Percentiles rank a stretch among this genome's conserved stretches.
phyloP scores from a whole-genome alignment of 2,329 filamentous ascomycete genomes.

The Endoconidiophora polonica region DNA sequence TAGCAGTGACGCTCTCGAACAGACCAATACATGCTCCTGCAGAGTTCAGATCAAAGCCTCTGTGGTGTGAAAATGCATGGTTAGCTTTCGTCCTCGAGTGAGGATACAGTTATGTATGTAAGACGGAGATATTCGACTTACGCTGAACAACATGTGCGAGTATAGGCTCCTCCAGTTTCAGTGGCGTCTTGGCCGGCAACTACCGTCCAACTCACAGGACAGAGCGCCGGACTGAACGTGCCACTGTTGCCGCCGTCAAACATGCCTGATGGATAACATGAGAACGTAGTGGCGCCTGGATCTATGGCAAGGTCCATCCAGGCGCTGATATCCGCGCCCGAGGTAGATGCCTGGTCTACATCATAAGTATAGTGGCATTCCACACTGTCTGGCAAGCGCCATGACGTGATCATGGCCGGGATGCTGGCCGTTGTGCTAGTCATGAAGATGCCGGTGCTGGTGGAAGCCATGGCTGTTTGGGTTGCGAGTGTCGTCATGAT shows the following conservation, averaged over 20 bases:
- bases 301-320: slow-evolving; percentile 24
- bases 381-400: slow-evolving; percentile 20
- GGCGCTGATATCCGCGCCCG: slow-evolving; percentile 16
- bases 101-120: not conserved
- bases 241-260: slow-evolving; percentile 22
- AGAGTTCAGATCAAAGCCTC: slow-evolving; percentile 21
- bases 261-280: slow-evolving; percentile 27
- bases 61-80: slow-evolving; percentile 12
- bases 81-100: not conserved
- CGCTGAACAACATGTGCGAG: slow-evolving; percentile 26
- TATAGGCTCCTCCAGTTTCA: slow-evolving; percentile 21
- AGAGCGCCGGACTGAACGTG: slow-evolving; percentile 25
- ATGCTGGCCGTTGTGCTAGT: slow-evolving; percentile 11
- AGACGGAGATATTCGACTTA: slow-evolving; percentile 16
- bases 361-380: slow-evolving; percentile 25
- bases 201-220: slow-evolving; percentile 25
- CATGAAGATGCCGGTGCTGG: not conserved
- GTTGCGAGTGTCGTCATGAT: not conserved
- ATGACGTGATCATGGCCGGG: slow-evolving; percentile 24
- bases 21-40: slow-evolving; percentile 22
- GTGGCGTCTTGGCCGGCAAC: slow-evolving; percentile 18
- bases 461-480: not conserved
- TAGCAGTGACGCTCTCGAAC: slow-evolving; percentile 22
- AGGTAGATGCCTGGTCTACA: slow-evolving; percentile 15
- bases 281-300: slow-evolving; percentile 22